phyloP scores from a whole-genome alignment of 129 eudicot species.

The Flaveria trinervia region DNA sequence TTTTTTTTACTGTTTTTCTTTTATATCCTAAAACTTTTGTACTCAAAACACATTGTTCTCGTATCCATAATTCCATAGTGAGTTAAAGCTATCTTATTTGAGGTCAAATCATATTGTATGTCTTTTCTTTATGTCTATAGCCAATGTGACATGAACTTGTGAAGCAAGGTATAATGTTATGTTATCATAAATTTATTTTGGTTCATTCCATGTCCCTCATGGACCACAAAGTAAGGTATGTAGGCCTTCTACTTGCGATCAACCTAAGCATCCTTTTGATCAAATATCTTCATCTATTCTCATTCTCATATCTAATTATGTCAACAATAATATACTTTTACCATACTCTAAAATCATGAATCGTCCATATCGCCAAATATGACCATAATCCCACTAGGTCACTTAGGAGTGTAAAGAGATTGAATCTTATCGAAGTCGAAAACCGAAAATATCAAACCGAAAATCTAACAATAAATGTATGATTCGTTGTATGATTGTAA shows the following conservation, averaged over 20 bases:
- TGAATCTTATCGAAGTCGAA: background rate
- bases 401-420: background rate
- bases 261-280: conserved; percentile 3
- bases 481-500: background rate
- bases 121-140: too few relatives aligned
- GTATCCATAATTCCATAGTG: too few relatives aligned
- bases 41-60: too few relatives aligned
- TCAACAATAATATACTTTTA: background rate
- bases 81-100: too few relatives aligned
- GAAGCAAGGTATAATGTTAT: too few relatives aligned
- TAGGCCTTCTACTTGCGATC: conserved; percentile 23
- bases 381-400: background rate
- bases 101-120: too few relatives aligned
- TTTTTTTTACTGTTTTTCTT: too few relatives aligned
- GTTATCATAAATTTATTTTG: too few relatives aligned
- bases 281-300: background rate
- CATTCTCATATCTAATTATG: conserved; percentile 27
- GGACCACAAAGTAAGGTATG: conserved; percentile 39
- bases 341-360: background rate
- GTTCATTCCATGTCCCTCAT: background rate
- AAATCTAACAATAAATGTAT: too few relatives aligned
- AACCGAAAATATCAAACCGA: background rate
- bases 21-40: too few relatives aligned
- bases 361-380: background rate
- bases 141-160: too few relatives aligned